Conservation (phyloP, 345 rosid species). For the Barbarea vulgaris region DNA sequence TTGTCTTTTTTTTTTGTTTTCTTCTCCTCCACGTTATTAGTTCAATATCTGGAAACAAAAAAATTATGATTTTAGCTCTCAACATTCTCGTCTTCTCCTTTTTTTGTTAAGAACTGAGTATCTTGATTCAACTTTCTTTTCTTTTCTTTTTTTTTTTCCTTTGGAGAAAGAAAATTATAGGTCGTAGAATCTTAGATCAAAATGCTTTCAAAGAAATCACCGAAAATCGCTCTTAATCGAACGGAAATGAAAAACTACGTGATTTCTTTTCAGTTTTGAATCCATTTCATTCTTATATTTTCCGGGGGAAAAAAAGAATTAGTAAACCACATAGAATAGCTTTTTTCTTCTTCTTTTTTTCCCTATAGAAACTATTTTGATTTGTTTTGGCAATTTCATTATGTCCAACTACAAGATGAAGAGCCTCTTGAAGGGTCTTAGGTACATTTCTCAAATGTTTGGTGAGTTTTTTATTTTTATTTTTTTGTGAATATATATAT, state of each 20-base stretch:
- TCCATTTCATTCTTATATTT: not conserved
- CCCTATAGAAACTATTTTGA: not conserved
- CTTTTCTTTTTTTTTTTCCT: not conserved
- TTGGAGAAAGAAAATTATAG: not conserved
- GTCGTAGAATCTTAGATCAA: not conserved
- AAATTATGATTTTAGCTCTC: constrained; percentile 36
- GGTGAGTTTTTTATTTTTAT: constrained; percentile 46
- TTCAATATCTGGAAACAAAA: constrained; percentile 13
- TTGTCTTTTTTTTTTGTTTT: not conserved
- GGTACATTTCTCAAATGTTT: constrained; percentile 73
- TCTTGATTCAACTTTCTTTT: not conserved
- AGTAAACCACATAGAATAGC: not conserved
- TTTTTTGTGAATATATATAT: not conserved
- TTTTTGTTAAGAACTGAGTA: not conserved
- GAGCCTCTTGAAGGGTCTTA: constrained; percentile 63
- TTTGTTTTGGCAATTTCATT: not conserved
- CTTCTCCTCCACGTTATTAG: constrained; percentile 32
- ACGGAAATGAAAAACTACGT: not conserved
- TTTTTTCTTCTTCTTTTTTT: not conserved
- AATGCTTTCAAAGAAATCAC: constrained; percentile 18
- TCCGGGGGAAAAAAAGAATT: not conserved
- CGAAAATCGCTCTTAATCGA: not conserved
- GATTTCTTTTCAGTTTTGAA: constrained; percentile 5
- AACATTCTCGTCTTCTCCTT: not conserved
- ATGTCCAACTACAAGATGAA: constrained; percentile 71